These are phyloP conservation scores for Pachysandra terminalis DNA, from an alignment of 164 flowering plant species.

Conservation along the genomic window DNA sequence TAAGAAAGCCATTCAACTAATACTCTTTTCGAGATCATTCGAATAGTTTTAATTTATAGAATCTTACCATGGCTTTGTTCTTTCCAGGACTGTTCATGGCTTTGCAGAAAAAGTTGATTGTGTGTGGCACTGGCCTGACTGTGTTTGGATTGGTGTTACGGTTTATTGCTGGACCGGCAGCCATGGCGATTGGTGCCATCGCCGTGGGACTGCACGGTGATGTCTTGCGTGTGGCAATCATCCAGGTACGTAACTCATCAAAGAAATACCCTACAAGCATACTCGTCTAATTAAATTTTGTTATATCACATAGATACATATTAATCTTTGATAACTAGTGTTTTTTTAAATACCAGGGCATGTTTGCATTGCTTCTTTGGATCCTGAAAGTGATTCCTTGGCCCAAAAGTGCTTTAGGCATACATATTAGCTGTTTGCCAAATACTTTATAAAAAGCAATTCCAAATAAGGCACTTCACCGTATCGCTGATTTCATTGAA, in stretches of 20 bases:
- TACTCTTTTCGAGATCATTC: not conserved
- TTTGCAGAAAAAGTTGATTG: slow-evolving; percentile 50
- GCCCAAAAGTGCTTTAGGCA: no score
- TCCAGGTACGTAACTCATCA: slow-evolving; percentile 58
- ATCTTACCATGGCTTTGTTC: not conserved
- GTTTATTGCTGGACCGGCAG: slow-evolving; percentile 73
- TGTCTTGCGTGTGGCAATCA: slow-evolving; percentile 62
- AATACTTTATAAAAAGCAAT: no score
- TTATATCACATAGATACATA: no score
- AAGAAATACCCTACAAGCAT: not conserved
- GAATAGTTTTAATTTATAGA: not conserved
- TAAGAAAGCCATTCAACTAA: slow-evolving; percentile 4
- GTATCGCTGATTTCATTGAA: no score
- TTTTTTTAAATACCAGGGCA: no score
- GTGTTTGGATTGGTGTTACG: slow-evolving; percentile 55
- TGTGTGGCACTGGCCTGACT: slow-evolving; percentile 53
- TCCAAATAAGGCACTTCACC: no score
- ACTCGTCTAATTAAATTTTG: no score
- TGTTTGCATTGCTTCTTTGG: no score
- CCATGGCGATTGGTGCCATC: slow-evolving; percentile 59
- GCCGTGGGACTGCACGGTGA: slow-evolving; percentile 61
- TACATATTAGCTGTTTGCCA: no score
- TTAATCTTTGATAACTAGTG: no score
- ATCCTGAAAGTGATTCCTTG: no score
- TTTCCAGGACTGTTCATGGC: slow-evolving; percentile 71